Conservation (phyloP, 2,329 filamentous ascomycete species). For the Fusarium paranaense region DNA sequence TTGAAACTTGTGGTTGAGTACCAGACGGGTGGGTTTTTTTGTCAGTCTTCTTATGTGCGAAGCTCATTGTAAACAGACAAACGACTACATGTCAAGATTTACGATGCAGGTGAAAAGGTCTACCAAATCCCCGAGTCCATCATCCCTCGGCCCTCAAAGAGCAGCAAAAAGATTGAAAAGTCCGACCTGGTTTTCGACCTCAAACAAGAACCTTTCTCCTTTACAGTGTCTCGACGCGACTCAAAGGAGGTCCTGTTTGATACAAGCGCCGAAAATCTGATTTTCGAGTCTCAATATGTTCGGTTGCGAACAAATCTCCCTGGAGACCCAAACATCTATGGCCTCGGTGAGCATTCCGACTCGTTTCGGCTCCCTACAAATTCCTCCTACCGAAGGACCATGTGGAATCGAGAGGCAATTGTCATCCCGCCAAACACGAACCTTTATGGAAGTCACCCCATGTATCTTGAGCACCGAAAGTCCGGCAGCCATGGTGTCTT, state of each 20-base stretch:
- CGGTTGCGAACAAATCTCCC: not conserved
- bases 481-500: constrained; percentile 77
- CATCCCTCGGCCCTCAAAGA: not conserved
- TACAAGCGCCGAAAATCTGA: not conserved
- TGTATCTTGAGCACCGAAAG: constrained; percentile 73
- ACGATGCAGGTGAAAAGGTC: not conserved
- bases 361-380: not conserved
- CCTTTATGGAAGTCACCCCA: constrained; percentile 80
- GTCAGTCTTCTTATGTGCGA: not conserved
- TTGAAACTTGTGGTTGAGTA: constrained; percentile 3
- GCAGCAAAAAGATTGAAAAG: not conserved
- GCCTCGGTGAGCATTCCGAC: constrained; percentile 1
- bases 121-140: constrained; percentile 4
- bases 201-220: not conserved
- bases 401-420: constrained; percentile 79
- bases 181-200: not conserved
- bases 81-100: not conserved
- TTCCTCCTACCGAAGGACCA: constrained; percentile 59
- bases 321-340: not conserved
- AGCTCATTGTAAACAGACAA: not conserved
- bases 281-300: constrained; percentile 5
- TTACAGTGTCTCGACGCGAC: not conserved
- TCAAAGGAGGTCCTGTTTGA: not conserved
- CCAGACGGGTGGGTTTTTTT: not conserved
- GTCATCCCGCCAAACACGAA: constrained; percentile 71